Evolutionary conservation across 768 basidiomycete species (phyloP).

Genomic region (Cystofilobasidium bisporidii): DNA sequence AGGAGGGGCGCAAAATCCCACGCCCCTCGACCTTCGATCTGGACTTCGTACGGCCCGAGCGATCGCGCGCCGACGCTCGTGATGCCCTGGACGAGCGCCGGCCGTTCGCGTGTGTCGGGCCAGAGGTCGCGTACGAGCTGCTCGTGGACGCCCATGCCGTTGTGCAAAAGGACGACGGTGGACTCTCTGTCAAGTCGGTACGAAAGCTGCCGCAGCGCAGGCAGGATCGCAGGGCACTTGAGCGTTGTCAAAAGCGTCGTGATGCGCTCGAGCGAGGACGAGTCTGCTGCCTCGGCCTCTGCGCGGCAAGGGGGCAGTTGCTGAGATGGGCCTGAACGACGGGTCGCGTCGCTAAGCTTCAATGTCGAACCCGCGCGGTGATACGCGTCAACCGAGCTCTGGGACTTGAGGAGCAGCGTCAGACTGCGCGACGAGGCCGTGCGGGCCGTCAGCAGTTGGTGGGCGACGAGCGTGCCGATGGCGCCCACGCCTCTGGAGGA

Average conservation of each 20-base stretch:
- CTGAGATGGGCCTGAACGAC: background rate
- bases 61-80: slow-evolving; percentile 71
- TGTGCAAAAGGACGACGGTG: slow-evolving; percentile 86
- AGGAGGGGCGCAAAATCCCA: slow-evolving; percentile 65
- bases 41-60: slow-evolving; percentile 47
- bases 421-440: slow-evolving; percentile 44
- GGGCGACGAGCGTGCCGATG: slow-evolving; percentile 70
- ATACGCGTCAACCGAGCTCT: slow-evolving; percentile 2
- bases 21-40: slow-evolving; percentile 48
- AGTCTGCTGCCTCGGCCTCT: background rate
- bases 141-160: slow-evolving; percentile 90
- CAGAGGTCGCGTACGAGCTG: slow-evolving; percentile 58
- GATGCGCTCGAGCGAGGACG: slow-evolving; percentile 43
- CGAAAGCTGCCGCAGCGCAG: slow-evolving; percentile 51
- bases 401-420: slow-evolving; percentile 58
- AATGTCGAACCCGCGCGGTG: background rate
- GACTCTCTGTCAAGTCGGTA: slow-evolving; percentile 56
- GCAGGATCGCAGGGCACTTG: slow-evolving; percentile 60
- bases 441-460: slow-evolving; percentile 48
- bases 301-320: background rate
- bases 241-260: slow-evolving; percentile 71
- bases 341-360: background rate
- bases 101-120: slow-evolving; percentile 53
- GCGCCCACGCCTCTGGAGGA: slow-evolving; percentile 70
- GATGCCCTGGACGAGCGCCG: slow-evolving; percentile 73